Conservation (phyloP, 306 rosid genomes). For the Vigna angularis region DNA sequence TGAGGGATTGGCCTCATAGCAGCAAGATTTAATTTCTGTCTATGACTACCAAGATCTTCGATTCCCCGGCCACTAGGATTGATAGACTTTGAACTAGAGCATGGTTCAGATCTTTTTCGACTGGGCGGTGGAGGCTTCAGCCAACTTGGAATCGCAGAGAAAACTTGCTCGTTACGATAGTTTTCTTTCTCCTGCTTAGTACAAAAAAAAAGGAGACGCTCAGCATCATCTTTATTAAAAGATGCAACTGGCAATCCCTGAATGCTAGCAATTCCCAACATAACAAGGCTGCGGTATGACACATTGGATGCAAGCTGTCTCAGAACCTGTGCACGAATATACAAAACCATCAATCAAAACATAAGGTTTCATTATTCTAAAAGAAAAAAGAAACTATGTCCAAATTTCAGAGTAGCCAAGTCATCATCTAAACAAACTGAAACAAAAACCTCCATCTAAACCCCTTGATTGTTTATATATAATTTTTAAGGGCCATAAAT, state of each 20-base stretch:
- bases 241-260: conserved; percentile 97
- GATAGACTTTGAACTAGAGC: conserved; percentile 48
- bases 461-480: conserved; percentile 9
- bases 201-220: conserved; percentile 89
- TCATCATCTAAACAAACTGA: not conserved
- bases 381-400: not conserved
- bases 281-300: conserved; percentile 84
- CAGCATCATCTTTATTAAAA: conserved; percentile 81
- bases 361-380: conserved; percentile 4
- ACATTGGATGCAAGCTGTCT: conserved; percentile 92
- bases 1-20: conserved; percentile 93
- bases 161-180: conserved; percentile 45
- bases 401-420: not conserved
- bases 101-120: conserved; percentile 66
- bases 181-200: conserved; percentile 52
- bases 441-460: conserved; percentile 39
- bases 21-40: conserved; percentile 72
- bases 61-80: conserved; percentile 43
- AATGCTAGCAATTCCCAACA: conserved; percentile 87
- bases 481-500: not conserved
- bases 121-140: conserved; percentile 83
- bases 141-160: conserved; percentile 73
- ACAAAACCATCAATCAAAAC: conserved; percentile 33
- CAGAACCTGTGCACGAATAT: conserved; percentile 69
- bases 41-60: conserved; percentile 47